Conservation (phyloP, 1,284 basidiomycete species). For the Mrakiaceae sp. region DNA sequence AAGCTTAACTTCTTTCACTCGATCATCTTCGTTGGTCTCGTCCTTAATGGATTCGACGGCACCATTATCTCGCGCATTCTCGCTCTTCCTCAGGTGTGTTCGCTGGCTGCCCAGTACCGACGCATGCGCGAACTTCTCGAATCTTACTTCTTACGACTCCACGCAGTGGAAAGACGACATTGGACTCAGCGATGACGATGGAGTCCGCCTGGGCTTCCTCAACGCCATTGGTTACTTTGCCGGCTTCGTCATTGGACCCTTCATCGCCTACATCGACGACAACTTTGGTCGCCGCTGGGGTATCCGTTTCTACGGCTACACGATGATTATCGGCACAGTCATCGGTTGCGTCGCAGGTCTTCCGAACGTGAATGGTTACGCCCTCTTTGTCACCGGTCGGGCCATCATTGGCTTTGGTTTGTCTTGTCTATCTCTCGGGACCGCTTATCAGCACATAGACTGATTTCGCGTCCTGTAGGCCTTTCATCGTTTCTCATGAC, state of each 20-base stretch:
- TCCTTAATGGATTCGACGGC: constrained; percentile 37
- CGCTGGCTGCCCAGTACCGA: too few species aligned
- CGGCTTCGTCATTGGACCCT: constrained; percentile 32
- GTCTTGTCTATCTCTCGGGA: background rate
- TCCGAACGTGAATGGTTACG: constrained; percentile 29
- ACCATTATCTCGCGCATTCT: constrained; percentile 33
- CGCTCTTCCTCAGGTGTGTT: background rate
- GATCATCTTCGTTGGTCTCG: constrained; percentile 36
- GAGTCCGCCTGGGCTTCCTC: constrained; percentile 29
- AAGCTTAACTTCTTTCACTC: constrained; percentile 38
- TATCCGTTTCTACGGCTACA: constrained; percentile 36
- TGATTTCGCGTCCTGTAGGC: constrained; percentile 11
- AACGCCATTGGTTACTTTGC: constrained; percentile 32
- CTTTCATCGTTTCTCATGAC: constrained; percentile 38
- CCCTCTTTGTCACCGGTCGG: constrained; percentile 31
- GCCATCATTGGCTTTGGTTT: constrained; percentile 32
- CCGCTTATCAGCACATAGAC: background rate
- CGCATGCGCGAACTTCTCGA: too few species aligned
- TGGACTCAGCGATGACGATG: too few species aligned
- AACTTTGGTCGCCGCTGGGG: constrained; percentile 34
- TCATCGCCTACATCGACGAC: constrained; percentile 35
- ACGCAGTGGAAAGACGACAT: too few species aligned
- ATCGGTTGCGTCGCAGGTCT: constrained; percentile 33
- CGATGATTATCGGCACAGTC: constrained; percentile 31
- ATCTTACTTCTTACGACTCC: too few species aligned